phyloP scores from a whole-genome alignment of 2,329 filamentous ascomycete genomes.

The Colletotrichum tabaci region DNA sequence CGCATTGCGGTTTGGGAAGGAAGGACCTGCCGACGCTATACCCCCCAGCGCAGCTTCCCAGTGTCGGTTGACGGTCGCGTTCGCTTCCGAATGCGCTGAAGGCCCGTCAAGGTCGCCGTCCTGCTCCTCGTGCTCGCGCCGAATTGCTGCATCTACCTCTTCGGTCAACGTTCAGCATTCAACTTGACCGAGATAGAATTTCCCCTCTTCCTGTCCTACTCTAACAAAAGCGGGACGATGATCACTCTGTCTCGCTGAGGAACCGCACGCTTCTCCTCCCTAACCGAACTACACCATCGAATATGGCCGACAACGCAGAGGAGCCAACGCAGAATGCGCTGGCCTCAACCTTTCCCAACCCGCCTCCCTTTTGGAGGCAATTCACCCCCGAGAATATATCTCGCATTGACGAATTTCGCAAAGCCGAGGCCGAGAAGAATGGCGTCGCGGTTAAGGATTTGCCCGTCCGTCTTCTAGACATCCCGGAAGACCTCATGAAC shows the following conservation, averaged over 20 bases:
- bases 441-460: constrained; percentile 41
- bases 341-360: constrained; percentile 83
- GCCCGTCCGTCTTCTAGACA: constrained; percentile 56
- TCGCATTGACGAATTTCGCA: constrained; percentile 63
- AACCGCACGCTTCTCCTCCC: not conserved
- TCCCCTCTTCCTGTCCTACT: not conserved
- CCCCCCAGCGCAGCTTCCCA: not conserved
- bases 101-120: constrained; percentile 3
- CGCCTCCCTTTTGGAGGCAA: constrained; percentile 90
- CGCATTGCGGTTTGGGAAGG: not conserved
- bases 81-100: not conserved
- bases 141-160: not conserved
- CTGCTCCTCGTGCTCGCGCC: not conserved
- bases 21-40: constrained; percentile 30
- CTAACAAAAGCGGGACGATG: constrained; percentile 10
- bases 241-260: not conserved
- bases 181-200: constrained; percentile 4
- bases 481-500: constrained; percentile 81
- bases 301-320: constrained; percentile 71
- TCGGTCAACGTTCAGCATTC: not conserved
- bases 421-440: constrained; percentile 54
- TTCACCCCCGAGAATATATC: constrained; percentile 85
- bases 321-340: constrained; percentile 60
- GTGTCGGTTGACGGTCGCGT: not conserved
- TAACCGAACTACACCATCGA: not conserved